A percentile compares a stretch with the other conserved stretches of the same genome.
These are phyloP conservation scores for Pseudisothecium myosuroides DNA, from an alignment of 225 moss, liverwort and hornwort genomes.

Conservation along the genomic window DNA sequence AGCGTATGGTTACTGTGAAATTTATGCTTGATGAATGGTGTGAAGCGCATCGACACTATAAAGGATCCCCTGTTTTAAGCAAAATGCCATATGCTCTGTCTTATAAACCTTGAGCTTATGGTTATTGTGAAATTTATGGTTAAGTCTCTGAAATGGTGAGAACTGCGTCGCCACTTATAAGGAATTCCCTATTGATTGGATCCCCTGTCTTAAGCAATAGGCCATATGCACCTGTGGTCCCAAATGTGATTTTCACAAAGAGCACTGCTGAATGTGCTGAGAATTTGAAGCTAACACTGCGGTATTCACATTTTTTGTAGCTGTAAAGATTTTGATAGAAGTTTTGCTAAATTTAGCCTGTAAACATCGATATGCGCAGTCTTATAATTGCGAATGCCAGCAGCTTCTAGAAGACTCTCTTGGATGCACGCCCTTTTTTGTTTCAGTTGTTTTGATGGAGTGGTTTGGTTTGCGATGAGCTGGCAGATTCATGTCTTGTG, in stretches of 20 bases:
- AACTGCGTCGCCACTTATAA: neutral
- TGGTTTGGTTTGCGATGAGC: neutral
- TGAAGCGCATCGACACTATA: neutral
- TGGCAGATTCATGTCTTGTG: slow-evolving; percentile 29
- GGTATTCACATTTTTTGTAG: neutral
- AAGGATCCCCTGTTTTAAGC: neutral
- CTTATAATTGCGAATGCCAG: neutral
- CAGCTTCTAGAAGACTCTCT: neutral
- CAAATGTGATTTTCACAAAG: neutral
- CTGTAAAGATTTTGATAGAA: neutral
- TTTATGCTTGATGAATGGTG: neutral
- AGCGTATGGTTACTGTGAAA: neutral
- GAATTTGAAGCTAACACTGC: neutral
- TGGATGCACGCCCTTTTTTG: neutral
- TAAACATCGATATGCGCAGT: neutral
- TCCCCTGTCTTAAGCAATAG: neutral
- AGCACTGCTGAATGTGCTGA: neutral
- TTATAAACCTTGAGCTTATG: neutral
- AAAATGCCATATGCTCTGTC: neutral
- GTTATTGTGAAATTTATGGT: neutral
- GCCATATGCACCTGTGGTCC: neutral
- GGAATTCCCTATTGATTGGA: neutral
- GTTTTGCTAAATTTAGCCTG: neutral
- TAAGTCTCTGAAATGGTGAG: neutral
- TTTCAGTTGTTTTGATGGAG: neutral